These are phyloP conservation scores for Marvania coccoides DNA, from an alignment of 139 green algal species.

Conservation along the genomic window DNA sequence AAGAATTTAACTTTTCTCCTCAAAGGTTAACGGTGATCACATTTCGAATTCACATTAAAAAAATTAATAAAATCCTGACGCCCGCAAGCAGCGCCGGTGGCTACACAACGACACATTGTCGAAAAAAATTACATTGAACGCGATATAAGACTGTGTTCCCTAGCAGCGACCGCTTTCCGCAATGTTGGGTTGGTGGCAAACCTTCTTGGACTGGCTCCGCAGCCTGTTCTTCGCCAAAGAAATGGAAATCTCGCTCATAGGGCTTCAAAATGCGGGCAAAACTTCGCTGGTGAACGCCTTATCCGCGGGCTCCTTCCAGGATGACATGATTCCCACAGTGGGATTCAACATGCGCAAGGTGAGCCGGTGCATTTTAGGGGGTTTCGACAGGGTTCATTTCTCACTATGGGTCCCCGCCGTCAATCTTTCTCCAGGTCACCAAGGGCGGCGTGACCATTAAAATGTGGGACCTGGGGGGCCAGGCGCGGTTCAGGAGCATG, in stretches of 20 bases:
- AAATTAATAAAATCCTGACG: no score
- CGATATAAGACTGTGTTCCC: no score
- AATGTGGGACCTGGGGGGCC: conserved; percentile 96
- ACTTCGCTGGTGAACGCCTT: conserved; percentile 93
- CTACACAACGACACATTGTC: no score
- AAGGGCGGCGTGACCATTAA: conserved; percentile 95
- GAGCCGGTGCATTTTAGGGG: background rate
- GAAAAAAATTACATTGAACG: no score
- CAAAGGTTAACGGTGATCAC: no score
- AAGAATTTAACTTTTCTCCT: no score
- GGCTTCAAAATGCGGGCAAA: conserved; percentile 96
- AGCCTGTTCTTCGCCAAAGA: conserved; percentile 95
- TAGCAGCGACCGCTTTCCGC: no score
- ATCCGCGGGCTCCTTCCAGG: conserved; percentile 78
- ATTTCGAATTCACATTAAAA: no score
- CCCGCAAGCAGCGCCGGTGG: no score
- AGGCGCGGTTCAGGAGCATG: conserved; percentile 91
- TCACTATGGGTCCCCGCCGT: background rate
- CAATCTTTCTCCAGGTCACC: conserved; percentile 42
- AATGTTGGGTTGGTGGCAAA: conserved; percentile 26
- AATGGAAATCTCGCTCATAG: conserved; percentile 97
- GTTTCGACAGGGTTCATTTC: background rate
- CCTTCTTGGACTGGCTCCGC: conserved; percentile 51
- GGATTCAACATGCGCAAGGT: conserved; percentile 98
- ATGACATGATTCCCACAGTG: conserved; percentile 93